Evolutionary conservation across 1,284 basidiomycete species (phyloP), one percentile per base, ranked within the genome.

Genomic region (Ganoderma boninense): DNA sequence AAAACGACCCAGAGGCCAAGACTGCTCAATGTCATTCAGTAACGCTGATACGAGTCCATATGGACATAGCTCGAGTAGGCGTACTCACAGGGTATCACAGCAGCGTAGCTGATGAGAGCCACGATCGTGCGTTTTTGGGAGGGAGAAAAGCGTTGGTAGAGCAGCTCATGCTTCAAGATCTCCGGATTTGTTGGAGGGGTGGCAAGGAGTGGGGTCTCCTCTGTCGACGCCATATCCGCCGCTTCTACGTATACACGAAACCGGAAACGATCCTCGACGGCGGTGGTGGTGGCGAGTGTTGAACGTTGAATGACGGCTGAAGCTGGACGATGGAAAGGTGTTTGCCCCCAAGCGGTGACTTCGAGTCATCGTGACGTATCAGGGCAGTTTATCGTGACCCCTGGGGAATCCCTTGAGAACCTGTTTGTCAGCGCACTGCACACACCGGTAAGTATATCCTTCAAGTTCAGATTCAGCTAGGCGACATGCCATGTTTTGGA

Each of bases 1-100:
- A 84, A 79, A 94, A 93, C 1, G 89, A 87, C 5, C 89, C 88
- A 2, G 89, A 86, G 0, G 91, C 87, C 76, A 94, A 89, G 35
- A 92, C 92, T 94, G 11, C n/a, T 2, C 32, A 2, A 63, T 35
- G 23, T n/a, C 20, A 46, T n/a, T 20, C 26, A 57, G 32, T 46
- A 29, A 63, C 23, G n/a, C 13, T 32, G 62, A 38, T 38, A 38
- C 23, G 49, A 5, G 56, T n/a, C 43, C 16, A 29, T 71, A 16
- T 11, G 1, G 35, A 18, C 3, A 13, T 14, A 6, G 23, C 10
- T 38, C 38, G 5, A n/a, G 29, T 61, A 32, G 44, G 38, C 13
- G 40, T 42, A 82, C 85, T 69, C 75, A 89, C 88, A 82, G 43
- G 85, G 85, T 43, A 90, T 81, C 35, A 90, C 76, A 3, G 86